A percentile compares a stretch with the other conserved stretches of the same genome.
These are phyloP conservation scores for Vigna hirtella DNA, from an alignment of 306 rosid genomes.

Conservation along the genomic window DNA sequence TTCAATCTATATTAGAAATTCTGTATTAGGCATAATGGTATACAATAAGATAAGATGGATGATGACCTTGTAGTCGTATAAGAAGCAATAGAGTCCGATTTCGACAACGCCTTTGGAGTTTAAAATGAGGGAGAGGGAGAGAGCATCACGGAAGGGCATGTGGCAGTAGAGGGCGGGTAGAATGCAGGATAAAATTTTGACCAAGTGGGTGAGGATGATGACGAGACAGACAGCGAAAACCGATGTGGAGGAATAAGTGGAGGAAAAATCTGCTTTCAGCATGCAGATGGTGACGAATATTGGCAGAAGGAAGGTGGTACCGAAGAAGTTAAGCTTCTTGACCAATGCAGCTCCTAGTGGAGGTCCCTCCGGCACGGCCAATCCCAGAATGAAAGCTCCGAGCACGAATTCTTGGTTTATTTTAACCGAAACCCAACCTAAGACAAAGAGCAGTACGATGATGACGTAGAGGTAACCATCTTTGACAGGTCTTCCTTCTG, in stretches of 20 bases:
- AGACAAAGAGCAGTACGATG: constrained; percentile 40
- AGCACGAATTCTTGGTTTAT: constrained; percentile 43
- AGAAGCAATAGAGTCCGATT: constrained; percentile 5
- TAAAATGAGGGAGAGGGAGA: constrained; percentile 60
- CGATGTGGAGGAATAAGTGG: rapidly evolving
- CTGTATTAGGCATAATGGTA: not conserved
- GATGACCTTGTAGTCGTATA: constrained; percentile 42
- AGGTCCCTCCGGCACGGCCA: constrained; percentile 72
- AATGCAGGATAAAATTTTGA: constrained; percentile 40
- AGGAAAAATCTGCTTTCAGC: constrained; percentile 50
- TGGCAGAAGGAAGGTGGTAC: constrained; percentile 55
- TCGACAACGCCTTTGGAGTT: constrained; percentile 69
- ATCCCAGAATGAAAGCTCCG: constrained; percentile 68
- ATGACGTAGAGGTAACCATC: constrained; percentile 37
- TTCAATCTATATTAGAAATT: not conserved
- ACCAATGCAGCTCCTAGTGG: constrained; percentile 68
- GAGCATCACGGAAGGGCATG: constrained; percentile 57
- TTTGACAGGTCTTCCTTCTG: constrained; percentile 62
- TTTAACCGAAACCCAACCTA: constrained; percentile 30
- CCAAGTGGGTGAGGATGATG: not conserved
- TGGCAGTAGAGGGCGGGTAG: constrained; percentile 40
- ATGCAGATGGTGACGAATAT: constrained; percentile 54
- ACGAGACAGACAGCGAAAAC: not conserved
- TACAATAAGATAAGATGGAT: too few species aligned
- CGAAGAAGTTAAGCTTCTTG: constrained; percentile 52